These are phyloP conservation scores for Pleoardoris graminearum DNA, from an alignment of 2,329 filamentous ascomycete genomes.

Conservation along the genomic window DNA sequence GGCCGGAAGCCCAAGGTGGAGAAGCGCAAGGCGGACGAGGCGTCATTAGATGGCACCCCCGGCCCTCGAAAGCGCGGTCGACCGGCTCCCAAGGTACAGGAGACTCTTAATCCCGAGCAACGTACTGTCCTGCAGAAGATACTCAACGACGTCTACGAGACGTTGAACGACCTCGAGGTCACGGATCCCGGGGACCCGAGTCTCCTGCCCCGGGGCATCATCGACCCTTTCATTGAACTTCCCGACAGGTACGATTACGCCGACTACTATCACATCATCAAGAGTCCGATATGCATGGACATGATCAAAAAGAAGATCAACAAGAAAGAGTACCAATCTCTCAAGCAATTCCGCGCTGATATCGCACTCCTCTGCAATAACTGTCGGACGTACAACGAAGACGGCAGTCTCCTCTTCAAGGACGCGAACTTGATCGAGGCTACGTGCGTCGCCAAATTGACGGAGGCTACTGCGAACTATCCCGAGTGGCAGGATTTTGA, in stretches of 20 bases:
- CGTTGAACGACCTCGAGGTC: constrained; percentile 78
- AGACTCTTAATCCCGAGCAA: constrained; percentile 68
- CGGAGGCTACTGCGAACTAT: constrained; percentile 57
- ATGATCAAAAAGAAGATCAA: constrained; percentile 94
- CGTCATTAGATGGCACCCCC: constrained; percentile 67
- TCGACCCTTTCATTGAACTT: constrained; percentile 90
- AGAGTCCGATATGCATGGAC: constrained; percentile 93
- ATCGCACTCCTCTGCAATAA: constrained; percentile 85
- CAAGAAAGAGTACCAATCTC: constrained; percentile 84
- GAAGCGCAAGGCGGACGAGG: constrained; percentile 85
- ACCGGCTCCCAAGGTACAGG: constrained; percentile 63
- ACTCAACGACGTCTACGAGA: constrained; percentile 75
- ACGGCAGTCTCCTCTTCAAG: constrained; percentile 85
- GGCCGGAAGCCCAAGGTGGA: constrained; percentile 77
- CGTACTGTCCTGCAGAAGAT: constrained; percentile 79
- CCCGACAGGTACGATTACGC: constrained; percentile 87
- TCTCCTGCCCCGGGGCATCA: constrained; percentile 74
- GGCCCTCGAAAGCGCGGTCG: constrained; percentile 67
- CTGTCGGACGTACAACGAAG: constrained; percentile 95
- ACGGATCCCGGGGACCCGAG: constrained; percentile 65
- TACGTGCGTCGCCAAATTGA: constrained; percentile 57
- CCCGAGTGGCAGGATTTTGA: constrained; percentile 63
- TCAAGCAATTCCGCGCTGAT: constrained; percentile 81
- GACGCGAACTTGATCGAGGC: constrained; percentile 89
- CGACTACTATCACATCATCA: constrained; percentile 94